Base-by-base conservation (phyloP, 345 rosid species). In the Citrus unshiu region DNA sequence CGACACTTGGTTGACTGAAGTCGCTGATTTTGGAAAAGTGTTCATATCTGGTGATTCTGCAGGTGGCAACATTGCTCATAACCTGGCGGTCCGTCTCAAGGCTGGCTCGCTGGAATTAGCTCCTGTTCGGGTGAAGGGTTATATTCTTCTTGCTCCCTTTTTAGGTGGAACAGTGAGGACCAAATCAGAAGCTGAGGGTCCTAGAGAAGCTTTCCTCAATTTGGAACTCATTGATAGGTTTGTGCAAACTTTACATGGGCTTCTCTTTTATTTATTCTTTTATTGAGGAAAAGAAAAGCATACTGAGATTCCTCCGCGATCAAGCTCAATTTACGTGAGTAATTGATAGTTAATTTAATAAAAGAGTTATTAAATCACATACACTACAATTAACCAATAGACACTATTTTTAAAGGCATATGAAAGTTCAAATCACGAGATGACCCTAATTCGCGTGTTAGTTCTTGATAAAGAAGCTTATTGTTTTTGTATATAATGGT, bases 161-260 rank as follows among this genome's bases (percentile, higher is more conserved):
- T 89, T 91, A 21, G 91, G 92, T 12, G 92, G 91, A 46, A 86
- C 82, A 1, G 87, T 79, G 18, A n/a, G 77, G 83, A 69, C 71
- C 60, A 85, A 70, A 69, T 85, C 89, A 2, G 95, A 91, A 80
- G 90, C 88, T 18, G 89, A 91, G 72, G 95, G 90, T 49, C 87
- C 91, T 2, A 82, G 79, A 46, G 93, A 88, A 25, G 90, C 91
- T 7, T 89, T 89, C 79, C 89, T 91, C 7, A 87, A 89, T 64
- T 72, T 78, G 85, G 90, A 91, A 61, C 91, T 91, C 69, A 91
- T 89, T 29, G 93, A 89, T 80, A 86, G 93, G 91, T 87, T 68
- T 58, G 77, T 49, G 6, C 22, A 6, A 0, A 39, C 7, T 30
- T 18, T 7, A 39, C 18, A 24, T n/a, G 7, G 13, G 13, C 46